Evolutionary conservation across 176 grass and related monocot genomes (phyloP).

Genomic region (barley (Hordeum vulgare)): MorexV3_pseudomolecules_assembly NC_058521.1:466104464-466104963

Average conservation of each 20-base stretch:
- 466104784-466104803: slow-evolving; percentile 79
- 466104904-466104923: slow-evolving; percentile 85
- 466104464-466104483: slow-evolving; percentile 79
- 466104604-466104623: slow-evolving; percentile 85
- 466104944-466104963: slow-evolving; percentile 99
- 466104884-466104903: slow-evolving; percentile 99
- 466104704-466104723: slow-evolving; percentile 11
- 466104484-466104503: slow-evolving; percentile 98
- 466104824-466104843: slow-evolving; percentile 96
- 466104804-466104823: slow-evolving; percentile 99
- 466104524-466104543: slow-evolving; percentile 99
- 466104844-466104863: slow-evolving; percentile 89
- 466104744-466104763: slow-evolving; percentile 26
- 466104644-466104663: slow-evolving; percentile 94
- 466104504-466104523: slow-evolving; percentile 95
- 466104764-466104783: slow-evolving; percentile 69
- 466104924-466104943: slow-evolving; percentile 99
- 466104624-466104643: slow-evolving; percentile 99
- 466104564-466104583: slow-evolving; percentile 92
- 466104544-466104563: slow-evolving; percentile 97
- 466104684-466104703: slow-evolving; percentile 87
- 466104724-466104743: slow-evolving; percentile 7
- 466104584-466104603: slow-evolving; percentile 97
- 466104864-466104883: slow-evolving; percentile 98
- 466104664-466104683: slow-evolving; percentile 93